phyloP scores from a whole-genome alignment of 2,329 filamentous ascomycete genomes.

The Cordyceps farinosa region DNA sequence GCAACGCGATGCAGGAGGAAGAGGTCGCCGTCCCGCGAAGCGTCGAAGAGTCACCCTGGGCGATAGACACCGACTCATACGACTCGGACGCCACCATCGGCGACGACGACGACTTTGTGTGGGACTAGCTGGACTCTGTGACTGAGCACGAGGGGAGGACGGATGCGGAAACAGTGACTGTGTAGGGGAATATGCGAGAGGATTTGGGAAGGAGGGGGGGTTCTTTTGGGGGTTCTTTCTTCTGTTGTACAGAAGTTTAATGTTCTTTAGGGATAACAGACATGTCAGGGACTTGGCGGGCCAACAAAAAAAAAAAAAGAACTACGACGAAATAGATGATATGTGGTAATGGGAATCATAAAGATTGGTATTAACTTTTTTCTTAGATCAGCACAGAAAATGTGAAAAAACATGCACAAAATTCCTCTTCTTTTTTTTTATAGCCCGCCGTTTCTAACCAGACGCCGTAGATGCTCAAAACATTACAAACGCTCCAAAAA shows the following conservation, averaged over 20 bases:
- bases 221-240: no score
- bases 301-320: no score
- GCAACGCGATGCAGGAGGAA: slow-evolving; percentile 29
- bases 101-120: slow-evolving; percentile 5
- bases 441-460: not conserved
- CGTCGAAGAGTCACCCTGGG: slow-evolving; percentile 23
- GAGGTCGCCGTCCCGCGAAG: slow-evolving; percentile 13
- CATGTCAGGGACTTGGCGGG: no score
- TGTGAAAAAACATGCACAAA: not conserved
- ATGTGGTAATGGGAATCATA: no score
- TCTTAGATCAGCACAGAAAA: no score
- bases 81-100: slow-evolving; percentile 14
- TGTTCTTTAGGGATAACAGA: no score
- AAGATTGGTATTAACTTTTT: no score
- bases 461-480: slow-evolving; percentile 7
- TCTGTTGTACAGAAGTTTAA: no score
- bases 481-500: not conserved
- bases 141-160: not conserved
- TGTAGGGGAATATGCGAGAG: not conserved
- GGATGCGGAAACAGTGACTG: not conserved
- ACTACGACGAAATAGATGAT: no score
- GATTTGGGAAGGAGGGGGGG: not conserved
- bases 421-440: not conserved
- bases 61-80: no score
- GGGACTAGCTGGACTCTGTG: not conserved